These are phyloP conservation scores for Fusarium equiseti DNA, from an alignment of 2,329 filamentous ascomycete species.

Conservation along the genomic window DNA sequence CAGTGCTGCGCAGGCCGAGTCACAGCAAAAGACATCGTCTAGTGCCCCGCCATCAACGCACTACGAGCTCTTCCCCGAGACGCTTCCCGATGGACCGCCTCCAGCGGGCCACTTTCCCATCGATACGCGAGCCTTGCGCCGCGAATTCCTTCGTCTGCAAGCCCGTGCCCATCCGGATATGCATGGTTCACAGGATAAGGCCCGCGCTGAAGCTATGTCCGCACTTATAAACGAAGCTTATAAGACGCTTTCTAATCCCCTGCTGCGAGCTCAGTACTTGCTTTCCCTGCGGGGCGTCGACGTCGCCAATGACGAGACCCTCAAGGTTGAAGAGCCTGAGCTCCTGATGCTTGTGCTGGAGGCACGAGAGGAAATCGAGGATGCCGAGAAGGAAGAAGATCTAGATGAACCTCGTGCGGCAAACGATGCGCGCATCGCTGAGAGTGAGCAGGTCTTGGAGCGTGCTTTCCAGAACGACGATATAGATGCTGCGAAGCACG, in stretches of 20 bases:
- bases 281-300: slow-evolving; percentile 80
- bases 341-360: slow-evolving; percentile 86
- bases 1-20: slow-evolving; percentile 26
- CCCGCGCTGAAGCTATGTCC: slow-evolving; percentile 79
- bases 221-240: slow-evolving; percentile 92
- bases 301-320: slow-evolving; percentile 81
- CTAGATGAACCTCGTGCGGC: slow-evolving; percentile 68
- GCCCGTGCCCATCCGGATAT: slow-evolving; percentile 80
- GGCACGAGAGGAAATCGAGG: slow-evolving; percentile 80
- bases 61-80: slow-evolving; percentile 89
- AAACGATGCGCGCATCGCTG: slow-evolving; percentile 76
- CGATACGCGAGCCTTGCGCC: slow-evolving; percentile 75
- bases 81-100: slow-evolving; percentile 82
- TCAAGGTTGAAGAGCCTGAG: slow-evolving; percentile 74
- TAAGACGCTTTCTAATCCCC: slow-evolving; percentile 81
- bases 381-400: slow-evolving; percentile 74
- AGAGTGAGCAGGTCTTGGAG: slow-evolving; percentile 73
- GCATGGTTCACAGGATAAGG: slow-evolving; percentile 65
- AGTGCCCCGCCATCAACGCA: slow-evolving; percentile 63
- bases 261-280: slow-evolving; percentile 89
- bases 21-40: slow-evolving; percentile 9
- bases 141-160: slow-evolving; percentile 90
- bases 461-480: slow-evolving; percentile 75
- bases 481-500: slow-evolving; percentile 72
- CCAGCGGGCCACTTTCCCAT: slow-evolving; percentile 81